Evolutionary conservation across 1,139 yeast species (phyloP).

Genomic region (Pneumocystis wakefieldiae): DNA sequence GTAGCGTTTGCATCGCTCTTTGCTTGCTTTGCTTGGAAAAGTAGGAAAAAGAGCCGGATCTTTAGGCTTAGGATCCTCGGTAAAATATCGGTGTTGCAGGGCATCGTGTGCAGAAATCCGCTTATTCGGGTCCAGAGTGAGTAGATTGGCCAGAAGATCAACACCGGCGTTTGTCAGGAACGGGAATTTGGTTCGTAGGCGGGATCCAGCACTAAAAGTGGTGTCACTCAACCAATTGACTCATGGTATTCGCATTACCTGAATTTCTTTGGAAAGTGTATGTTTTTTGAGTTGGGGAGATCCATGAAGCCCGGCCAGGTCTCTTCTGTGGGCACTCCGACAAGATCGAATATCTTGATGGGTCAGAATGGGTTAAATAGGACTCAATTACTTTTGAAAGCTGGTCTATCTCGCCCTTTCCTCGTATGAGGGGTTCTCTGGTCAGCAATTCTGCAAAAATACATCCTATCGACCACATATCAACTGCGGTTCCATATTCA

Average conservation of each 20-base stretch:
- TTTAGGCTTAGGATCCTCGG: slow-evolving; percentile 34
- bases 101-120: slow-evolving; percentile 67
- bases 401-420: slow-evolving; percentile 41
- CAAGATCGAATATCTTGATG: slow-evolving; percentile 10
- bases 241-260: not conserved
- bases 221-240: not conserved
- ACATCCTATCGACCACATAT: slow-evolving; percentile 46
- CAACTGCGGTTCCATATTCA: slow-evolving; percentile 40
- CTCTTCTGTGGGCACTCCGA: slow-evolving; percentile 16
- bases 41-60: slow-evolving; percentile 15
- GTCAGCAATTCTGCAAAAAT: slow-evolving; percentile 44
- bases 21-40: slow-evolving; percentile 14
- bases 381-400: slow-evolving; percentile 34
- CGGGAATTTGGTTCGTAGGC: slow-evolving; percentile 13
- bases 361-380: not conserved
- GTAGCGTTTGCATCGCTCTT: not conserved
- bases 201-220: slow-evolving; percentile 6
- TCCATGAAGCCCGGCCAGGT: slow-evolving; percentile 18
- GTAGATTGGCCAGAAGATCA: slow-evolving; percentile 43
- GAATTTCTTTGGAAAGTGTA: slow-evolving; percentile 10
- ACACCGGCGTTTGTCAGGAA: slow-evolving; percentile 31
- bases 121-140: slow-evolving; percentile 72
- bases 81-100: slow-evolving; percentile 59
- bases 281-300: slow-evolving; percentile 16
- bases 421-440: slow-evolving; percentile 39